Base-by-base conservation (phyloP, 2,329 filamentous ascomycete species). In the Penicillium sp. region DNA sequence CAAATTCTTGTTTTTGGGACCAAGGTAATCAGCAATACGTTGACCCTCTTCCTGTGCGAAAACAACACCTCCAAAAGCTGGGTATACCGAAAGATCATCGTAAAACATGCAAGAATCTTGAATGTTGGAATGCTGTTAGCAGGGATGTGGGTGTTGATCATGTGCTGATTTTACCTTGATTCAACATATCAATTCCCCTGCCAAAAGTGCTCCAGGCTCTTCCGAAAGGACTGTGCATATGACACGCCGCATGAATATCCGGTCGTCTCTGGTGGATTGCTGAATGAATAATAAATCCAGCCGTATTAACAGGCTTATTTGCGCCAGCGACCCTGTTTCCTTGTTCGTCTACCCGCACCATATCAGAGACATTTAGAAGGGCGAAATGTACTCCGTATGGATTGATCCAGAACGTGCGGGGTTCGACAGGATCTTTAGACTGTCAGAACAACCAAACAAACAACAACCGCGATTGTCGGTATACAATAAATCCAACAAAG, bases 271-370 rank as follows among this genome's bases (percentile, higher is more conserved):
- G 65, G 57, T 81, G 79, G 41, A 81, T 79, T 60, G 76, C 77
- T 53, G 73, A 66, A 62, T 81, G 79, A 49, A 81, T 81, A 66
- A 77, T 77, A 63, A 78, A 81, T 0, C 76, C 79, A 0, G 79
- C 78, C 0, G 73, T 73, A 59, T 81, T 81, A 38, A 80, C 69
- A 9, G 74, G 62, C 15, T 72, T 64, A 25, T 71, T 66, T 23
- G 74, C 75, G 9, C 77, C 78, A 29, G 74, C 76, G 39, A 80
- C 71, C 21, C 77, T 70, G 38, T 77, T 64, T 12, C 79, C 79
- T 12, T 73, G 52, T 42, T 78, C 70, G 57, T 79, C 70, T 5
- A 82, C 76, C 10, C 70, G 72, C 33, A 82, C 78, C 44, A 82
- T 70, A 60, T 82, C 79, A 6, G 71, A 76, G n/a, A 74, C 75